These are phyloP conservation scores for Stromatinia cepivora DNA, from an alignment of 2,329 filamentous ascomycete genomes.

Conservation along the genomic window DNA sequence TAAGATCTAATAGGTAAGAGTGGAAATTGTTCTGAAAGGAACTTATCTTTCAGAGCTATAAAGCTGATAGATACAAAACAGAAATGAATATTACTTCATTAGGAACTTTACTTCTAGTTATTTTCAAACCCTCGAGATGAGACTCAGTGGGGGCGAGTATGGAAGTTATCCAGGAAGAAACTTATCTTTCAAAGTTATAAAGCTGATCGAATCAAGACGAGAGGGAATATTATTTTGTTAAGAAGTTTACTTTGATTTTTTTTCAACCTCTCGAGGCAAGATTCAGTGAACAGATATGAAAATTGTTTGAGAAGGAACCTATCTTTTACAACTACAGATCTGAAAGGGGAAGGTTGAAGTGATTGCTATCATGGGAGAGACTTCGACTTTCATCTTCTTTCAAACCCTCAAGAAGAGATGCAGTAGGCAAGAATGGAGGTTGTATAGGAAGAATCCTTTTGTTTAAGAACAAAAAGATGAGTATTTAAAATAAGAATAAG, in stretches of 20 bases:
- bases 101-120: background rate
- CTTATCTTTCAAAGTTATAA: background rate
- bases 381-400: background rate
- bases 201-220: no score
- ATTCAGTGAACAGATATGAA: no score
- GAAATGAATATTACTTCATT: background rate
- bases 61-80: background rate
- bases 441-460: background rate
- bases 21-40: background rate
- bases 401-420: background rate
- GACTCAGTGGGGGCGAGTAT: background rate
- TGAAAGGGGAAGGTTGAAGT: no score
- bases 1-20: no score
- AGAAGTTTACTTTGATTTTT: no score
- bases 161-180: background rate
- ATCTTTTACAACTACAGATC: no score
- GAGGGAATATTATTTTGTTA: no score
- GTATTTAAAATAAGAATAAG: background rate
- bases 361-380: no score
- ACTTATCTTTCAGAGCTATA: background rate
- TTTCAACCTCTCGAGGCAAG: no score
- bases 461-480: background rate
- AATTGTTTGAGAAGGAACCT: no score
- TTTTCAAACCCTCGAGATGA: background rate
- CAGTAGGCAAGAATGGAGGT: background rate